These are phyloP conservation scores for Eutrema japonicum DNA, from an alignment of 345 rosid genomes.

Conservation along the genomic window DNA sequence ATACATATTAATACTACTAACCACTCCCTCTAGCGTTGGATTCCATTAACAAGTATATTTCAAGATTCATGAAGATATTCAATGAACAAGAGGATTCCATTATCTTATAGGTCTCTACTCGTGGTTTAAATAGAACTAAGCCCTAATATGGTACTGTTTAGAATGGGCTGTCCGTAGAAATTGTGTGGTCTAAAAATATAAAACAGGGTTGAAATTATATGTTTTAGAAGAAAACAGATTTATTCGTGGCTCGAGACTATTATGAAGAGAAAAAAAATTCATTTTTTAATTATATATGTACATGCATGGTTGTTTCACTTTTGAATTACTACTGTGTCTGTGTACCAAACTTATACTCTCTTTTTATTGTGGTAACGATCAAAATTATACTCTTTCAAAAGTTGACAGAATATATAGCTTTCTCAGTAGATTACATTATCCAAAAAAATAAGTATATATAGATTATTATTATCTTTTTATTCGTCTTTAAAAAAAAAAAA, in stretches of 20 bases:
- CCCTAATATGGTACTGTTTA: no score
- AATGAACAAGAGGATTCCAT: conserved; percentile 7
- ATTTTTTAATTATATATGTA: no score
- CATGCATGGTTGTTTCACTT: no score
- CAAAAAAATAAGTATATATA: no score
- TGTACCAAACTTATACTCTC: background rate
- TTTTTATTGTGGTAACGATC: no score
- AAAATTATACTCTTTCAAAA: background rate
- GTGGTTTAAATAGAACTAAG: no score
- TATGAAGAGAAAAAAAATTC: no score
- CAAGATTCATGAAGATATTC: background rate
- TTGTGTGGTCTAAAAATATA: background rate
- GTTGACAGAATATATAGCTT: background rate
- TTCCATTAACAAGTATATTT: conserved; percentile 17
- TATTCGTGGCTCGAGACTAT: no score
- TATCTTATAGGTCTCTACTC: no score
- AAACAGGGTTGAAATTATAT: background rate
- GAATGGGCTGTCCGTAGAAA: background rate
- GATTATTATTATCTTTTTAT: background rate
- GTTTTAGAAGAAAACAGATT: no score
- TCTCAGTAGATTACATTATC: background rate
- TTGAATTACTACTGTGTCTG: no score
- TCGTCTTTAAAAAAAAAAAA: background rate
- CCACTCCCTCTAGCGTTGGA: conserved; percentile 10
- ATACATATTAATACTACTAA: conserved; percentile 3